These are phyloP conservation scores for Ulota crispa DNA, from an alignment of 225 moss, liverwort and hornwort species.

Conservation along the genomic window DNA sequence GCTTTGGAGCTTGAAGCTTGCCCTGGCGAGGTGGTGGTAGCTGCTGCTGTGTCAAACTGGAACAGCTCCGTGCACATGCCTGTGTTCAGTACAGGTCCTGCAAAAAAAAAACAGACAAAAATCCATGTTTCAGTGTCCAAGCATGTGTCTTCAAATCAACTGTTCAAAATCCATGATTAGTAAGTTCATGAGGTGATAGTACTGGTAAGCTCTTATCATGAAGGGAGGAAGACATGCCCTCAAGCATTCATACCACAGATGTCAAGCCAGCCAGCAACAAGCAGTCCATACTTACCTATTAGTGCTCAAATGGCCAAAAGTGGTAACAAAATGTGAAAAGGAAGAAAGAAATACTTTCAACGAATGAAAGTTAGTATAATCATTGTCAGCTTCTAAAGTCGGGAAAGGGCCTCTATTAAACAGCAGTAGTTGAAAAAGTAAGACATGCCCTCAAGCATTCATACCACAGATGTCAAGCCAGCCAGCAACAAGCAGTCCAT, in stretches of 20 bases:
- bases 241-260: background rate
- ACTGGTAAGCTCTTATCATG: background rate
- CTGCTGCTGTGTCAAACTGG: slow-evolving; percentile 49
- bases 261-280: background rate
- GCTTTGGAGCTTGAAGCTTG: slow-evolving; percentile 19
- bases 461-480: background rate
- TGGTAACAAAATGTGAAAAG: background rate
- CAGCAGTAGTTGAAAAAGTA: background rate
- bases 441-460: background rate
- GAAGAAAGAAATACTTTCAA: no score
- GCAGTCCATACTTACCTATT: background rate
- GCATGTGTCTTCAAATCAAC: background rate
- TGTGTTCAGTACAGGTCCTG: slow-evolving; percentile 46
- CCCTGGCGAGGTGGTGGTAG: slow-evolving; percentile 18
- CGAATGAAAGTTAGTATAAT: no score
- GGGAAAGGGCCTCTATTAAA: background rate
- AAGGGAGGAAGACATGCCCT: background rate
- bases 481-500: background rate
- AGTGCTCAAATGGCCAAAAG: background rate
- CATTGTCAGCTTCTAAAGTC: no score
- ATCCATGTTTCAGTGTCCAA: background rate
- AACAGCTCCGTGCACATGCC: slow-evolving; percentile 64
- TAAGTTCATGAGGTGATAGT: background rate
- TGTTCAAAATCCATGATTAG: background rate
- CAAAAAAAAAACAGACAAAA: background rate